These are phyloP conservation scores for Candida albicans DNA, from an alignment of 1,139 yeast genomes.

Conservation along the genomic window DNA sequence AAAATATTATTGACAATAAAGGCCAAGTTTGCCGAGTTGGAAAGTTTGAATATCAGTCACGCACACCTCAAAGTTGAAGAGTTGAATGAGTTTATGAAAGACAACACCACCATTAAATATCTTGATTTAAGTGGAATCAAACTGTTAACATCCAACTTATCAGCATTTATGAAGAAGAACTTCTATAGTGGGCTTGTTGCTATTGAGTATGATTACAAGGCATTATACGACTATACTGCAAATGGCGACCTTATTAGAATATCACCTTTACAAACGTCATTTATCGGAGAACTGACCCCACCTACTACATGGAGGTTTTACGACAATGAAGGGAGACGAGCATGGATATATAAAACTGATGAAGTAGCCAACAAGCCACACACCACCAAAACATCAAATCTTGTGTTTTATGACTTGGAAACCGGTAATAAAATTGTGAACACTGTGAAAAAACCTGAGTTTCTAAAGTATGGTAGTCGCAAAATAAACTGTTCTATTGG, in stretches of 20 bases:
- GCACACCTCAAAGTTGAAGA: conserved; percentile 52
- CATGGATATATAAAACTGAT: conserved; percentile 68
- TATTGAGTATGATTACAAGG: conserved; percentile 43
- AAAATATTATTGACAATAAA: conserved; percentile 57
- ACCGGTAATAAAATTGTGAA: conserved; percentile 66
- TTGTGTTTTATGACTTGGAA: conserved; percentile 58
- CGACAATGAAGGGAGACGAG: conserved; percentile 70
- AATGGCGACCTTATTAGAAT: conserved; percentile 36
- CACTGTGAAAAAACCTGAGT: conserved; percentile 56
- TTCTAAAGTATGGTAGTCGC: conserved; percentile 61
- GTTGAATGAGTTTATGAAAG: conserved; percentile 48
- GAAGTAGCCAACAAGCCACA: conserved; percentile 18
- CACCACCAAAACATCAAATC: conserved; percentile 21
- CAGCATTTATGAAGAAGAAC: conserved; percentile 27
- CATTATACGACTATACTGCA: conserved; percentile 39
- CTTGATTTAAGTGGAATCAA: conserved; percentile 44
- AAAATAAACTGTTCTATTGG: conserved; percentile 62
- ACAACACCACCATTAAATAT: conserved; percentile 24
- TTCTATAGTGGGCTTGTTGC: conserved; percentile 33
- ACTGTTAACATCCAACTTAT: conserved; percentile 23
- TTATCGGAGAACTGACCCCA: conserved; percentile 22
- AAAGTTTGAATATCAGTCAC: conserved; percentile 64
- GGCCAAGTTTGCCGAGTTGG: conserved; percentile 52
- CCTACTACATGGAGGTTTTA: conserved; percentile 53
- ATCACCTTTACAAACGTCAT: conserved; percentile 29